These are phyloP conservation scores for Sarocladium brachiariae DNA, from an alignment of 2,329 filamentous ascomycete genomes.

Conservation along the genomic window DNA sequence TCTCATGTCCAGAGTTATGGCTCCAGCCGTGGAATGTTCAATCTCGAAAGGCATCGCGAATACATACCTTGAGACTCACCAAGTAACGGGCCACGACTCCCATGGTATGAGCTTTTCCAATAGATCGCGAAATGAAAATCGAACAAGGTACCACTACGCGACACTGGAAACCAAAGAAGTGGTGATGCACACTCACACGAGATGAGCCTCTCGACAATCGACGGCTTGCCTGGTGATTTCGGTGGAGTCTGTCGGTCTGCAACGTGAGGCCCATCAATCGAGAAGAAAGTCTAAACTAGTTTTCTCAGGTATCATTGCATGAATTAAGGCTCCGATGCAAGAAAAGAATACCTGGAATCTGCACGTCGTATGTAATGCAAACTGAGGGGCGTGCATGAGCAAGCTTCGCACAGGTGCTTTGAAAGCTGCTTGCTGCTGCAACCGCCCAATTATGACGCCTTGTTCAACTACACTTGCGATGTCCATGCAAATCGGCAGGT, in stretches of 20 bases:
- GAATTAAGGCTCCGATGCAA: slow-evolving; percentile 7
- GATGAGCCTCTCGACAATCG: not conserved
- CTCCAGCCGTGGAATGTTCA: too few relatives aligned
- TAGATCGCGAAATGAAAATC: not conserved
- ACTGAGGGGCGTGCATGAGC: slow-evolving; percentile 5
- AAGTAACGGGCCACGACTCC: not conserved
- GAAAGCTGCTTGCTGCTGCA: too few relatives aligned
- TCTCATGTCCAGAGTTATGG: too few relatives aligned
- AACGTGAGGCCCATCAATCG: too few relatives aligned
- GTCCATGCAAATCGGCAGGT: too few relatives aligned
- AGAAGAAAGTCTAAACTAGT: not conserved
- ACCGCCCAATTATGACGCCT: not conserved
- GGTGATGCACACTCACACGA: not conserved
- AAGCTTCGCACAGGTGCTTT: too few relatives aligned
- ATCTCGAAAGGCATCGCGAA: too few relatives aligned
- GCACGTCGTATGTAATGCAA: not conserved
- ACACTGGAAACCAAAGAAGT: too few relatives aligned
- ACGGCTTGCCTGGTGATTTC: not conserved
- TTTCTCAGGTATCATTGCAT: slow-evolving; percentile 9
- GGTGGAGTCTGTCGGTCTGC: slow-evolving; percentile 5
- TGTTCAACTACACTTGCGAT: not conserved
- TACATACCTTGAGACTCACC: too few relatives aligned
- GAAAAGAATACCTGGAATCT: not conserved
- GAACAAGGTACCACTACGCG: too few relatives aligned
- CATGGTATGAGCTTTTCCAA: not conserved